These are phyloP conservation scores for Apiospora malaysiana DNA, from an alignment of 2,329 filamentous ascomycete genomes.

Conservation along the genomic window DNA sequence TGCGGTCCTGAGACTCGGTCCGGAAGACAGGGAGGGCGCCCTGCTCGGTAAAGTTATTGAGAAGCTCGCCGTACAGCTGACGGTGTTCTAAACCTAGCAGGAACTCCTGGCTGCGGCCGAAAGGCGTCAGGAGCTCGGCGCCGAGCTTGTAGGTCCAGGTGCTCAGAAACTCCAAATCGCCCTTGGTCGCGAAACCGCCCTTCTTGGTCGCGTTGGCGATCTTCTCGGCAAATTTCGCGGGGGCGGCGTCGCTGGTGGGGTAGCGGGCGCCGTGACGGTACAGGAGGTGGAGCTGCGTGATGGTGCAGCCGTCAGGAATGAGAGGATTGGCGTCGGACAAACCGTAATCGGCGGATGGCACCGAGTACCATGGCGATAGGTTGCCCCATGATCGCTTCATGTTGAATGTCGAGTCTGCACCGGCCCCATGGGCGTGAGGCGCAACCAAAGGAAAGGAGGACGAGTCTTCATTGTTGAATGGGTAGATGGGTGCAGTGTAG, in stretches of 20 bases:
- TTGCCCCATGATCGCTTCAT: slow-evolving; percentile 42
- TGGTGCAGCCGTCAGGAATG: slow-evolving; percentile 37
- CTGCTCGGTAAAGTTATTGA: slow-evolving; percentile 49
- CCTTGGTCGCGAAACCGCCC: slow-evolving; percentile 41
- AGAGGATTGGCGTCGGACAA: slow-evolving; percentile 38
- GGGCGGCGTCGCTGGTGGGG: slow-evolving; percentile 37
- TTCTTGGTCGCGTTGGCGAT: slow-evolving; percentile 41
- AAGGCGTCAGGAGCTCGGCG: slow-evolving; percentile 43
- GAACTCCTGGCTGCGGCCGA: slow-evolving; percentile 48
- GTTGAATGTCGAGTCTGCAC: slow-evolving; percentile 34
- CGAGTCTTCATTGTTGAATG: slow-evolving; percentile 35
- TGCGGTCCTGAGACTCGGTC: slow-evolving; percentile 40
- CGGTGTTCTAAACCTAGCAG: slow-evolving; percentile 46
- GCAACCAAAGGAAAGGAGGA: slow-evolving; percentile 40
- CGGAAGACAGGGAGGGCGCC: slow-evolving; percentile 46
- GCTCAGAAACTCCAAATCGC: slow-evolving; percentile 37
- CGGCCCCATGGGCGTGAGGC: slow-evolving; percentile 34
- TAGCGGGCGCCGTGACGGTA: slow-evolving; percentile 43
- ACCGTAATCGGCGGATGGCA: slow-evolving; percentile 40
- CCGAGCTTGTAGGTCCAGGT: slow-evolving; percentile 44
- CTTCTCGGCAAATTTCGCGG: slow-evolving; percentile 40
- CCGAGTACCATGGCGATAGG: slow-evolving; percentile 41
- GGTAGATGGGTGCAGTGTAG: slow-evolving; percentile 37
- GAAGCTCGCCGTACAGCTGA: slow-evolving; percentile 48
- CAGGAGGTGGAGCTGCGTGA: slow-evolving; percentile 40